Conservation (phyloP, 257 asterid species). For the Solanum ossicruentum region DNA sequence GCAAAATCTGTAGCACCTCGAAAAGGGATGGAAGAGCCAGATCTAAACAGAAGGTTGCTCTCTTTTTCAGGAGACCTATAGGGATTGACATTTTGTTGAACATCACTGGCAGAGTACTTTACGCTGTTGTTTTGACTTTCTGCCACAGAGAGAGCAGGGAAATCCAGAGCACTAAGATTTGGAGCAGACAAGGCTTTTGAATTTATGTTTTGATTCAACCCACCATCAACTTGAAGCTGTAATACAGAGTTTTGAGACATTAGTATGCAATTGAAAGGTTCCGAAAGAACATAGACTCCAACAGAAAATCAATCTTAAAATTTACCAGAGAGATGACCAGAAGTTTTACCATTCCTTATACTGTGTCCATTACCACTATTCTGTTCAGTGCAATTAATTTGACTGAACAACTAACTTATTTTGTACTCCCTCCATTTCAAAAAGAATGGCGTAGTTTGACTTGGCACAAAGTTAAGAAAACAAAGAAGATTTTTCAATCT, state of each 20-base stretch:
- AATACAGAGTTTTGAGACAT: background rate
- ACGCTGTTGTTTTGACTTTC: slow-evolving; percentile 39
- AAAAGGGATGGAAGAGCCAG: slow-evolving; percentile 51
- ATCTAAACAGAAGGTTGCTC: slow-evolving; percentile 22
- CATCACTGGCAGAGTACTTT: slow-evolving; percentile 32
- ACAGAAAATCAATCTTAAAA: background rate
- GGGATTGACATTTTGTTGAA: slow-evolving; percentile 34
- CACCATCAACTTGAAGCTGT: slow-evolving; percentile 71
- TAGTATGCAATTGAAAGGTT: background rate
- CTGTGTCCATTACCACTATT: background rate
- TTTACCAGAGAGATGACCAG: background rate
- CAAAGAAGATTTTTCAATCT: too few relatives aligned
- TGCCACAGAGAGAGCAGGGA: slow-evolving; percentile 76
- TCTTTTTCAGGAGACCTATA: slow-evolving; percentile 38
- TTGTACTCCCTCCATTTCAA: background rate
- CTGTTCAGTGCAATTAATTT: background rate
- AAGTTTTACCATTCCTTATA: background rate
- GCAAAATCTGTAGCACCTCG: slow-evolving; percentile 67
- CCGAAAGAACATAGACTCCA: background rate
- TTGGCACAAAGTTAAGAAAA: too few relatives aligned
- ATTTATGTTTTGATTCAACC: slow-evolving; percentile 39
- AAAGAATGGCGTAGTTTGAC: too few relatives aligned
- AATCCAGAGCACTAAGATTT: slow-evolving; percentile 59
- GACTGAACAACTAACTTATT: background rate
- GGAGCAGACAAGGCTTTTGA: slow-evolving; percentile 62